Evolutionary conservation across 164 flowering plant species (phyloP), one percentile per base, ranked within the genome.

Genomic region (Piper longum): DNA sequence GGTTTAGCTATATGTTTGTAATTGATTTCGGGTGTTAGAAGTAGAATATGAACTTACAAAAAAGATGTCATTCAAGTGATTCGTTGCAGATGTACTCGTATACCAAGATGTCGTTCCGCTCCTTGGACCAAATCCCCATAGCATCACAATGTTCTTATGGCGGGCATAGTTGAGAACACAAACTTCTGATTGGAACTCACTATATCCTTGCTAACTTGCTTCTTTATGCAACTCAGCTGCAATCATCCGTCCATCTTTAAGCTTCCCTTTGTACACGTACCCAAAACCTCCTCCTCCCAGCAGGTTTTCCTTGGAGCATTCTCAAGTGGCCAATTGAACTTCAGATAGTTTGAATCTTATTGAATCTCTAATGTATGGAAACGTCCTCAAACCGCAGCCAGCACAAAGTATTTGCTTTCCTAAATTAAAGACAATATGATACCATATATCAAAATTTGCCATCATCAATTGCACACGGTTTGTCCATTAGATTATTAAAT

Each of bases 251-350:
- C 87, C 90, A 70, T 83, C 84, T 65, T 70, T 74, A 36, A 83
- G 84, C 65, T 62, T 62, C 61, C 87, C 87, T 71, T 69, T 81
- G 62, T 78, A 83, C 8, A 82, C 87, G 69, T 64, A 73, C 57
- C 89, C 89, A 75, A 73, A 83, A 52, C 87, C 89, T 45, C 89
- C 89, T 77, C 82, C 89, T 64, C 85, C 87, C 58, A 82, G 18
- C 59, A 83, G 67, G 62, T 80, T 81, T 41, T 78, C 78, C 62
- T 62, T 62, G 16, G 84, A 72, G 57, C 82, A 82, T 18, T 77
- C 76, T 40, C 71, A 56, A 39, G 89, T 85, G 44, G 86, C 86
- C 12, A 43, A 76, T 69, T 78, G 80, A 64, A 85, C 73, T 55
- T 81, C 80, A 4, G 78, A 54, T 63, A 62, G 75, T 57, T 66